Conservation (phyloP, 176 grass and related monocot genomes). For the barley (Hordeum vulgare) region DNA sequence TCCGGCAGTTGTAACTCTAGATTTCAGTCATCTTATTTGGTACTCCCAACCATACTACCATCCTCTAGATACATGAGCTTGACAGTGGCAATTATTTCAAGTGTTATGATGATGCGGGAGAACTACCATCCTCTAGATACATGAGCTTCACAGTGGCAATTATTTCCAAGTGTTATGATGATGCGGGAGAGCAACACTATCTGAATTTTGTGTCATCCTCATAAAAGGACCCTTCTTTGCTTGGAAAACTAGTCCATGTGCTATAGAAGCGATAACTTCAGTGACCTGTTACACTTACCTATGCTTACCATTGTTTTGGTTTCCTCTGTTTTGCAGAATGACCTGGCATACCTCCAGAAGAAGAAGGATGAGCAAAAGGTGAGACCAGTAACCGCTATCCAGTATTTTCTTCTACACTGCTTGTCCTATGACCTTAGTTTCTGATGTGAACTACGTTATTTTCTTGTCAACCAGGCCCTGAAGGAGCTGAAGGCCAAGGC, state of each 20-base stretch:
- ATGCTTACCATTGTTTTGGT: background rate
- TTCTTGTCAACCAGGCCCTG: conserved; percentile 48
- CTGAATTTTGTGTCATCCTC: background rate
- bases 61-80: background rate
- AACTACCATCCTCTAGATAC: background rate
- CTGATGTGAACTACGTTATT: background rate
- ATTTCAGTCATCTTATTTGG: background rate
- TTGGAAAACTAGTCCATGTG: background rate
- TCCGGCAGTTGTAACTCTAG: background rate
- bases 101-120: background rate
- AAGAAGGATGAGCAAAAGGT: conserved; percentile 98
- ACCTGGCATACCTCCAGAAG: conserved; percentile 77
- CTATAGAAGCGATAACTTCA: background rate
- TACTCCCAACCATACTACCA: background rate
- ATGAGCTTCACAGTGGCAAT: background rate
- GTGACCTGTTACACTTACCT: background rate
- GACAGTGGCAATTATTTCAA: background rate
- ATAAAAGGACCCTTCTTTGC: background rate
- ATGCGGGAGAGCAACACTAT: background rate
- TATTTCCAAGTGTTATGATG: background rate
- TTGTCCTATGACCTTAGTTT: background rate
- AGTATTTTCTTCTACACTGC: background rate
- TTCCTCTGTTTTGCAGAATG: conserved; percentile 33
- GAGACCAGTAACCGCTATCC: background rate
- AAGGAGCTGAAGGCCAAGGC: conserved; percentile 89